Conservation (phyloP, 352 stramenopile species). For the Phytophthora syringae region DNA sequence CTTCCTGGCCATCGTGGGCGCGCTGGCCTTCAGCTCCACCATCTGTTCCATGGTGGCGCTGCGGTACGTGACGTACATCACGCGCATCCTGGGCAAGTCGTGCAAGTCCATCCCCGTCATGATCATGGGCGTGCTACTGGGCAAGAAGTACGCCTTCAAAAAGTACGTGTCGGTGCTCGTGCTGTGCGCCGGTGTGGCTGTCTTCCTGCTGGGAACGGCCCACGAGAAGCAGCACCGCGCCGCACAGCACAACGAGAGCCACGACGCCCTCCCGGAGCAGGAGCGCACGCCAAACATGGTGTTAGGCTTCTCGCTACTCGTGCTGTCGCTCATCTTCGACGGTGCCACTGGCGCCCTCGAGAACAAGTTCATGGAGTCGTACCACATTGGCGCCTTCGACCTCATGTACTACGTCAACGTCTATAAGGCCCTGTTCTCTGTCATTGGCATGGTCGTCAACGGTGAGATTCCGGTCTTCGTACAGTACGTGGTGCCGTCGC, state of each 20-base stretch:
- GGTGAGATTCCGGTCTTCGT: conserved; percentile 71
- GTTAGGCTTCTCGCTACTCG: conserved; percentile 66
- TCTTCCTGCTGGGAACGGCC: conserved; percentile 78
- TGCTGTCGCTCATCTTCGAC: conserved; percentile 82
- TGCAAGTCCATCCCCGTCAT: conserved; percentile 91
- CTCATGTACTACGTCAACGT: conserved; percentile 91
- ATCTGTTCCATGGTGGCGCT: conserved; percentile 86
- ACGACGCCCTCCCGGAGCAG: conserved; percentile 47
- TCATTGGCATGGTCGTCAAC: conserved; percentile 72
- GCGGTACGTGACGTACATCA: conserved; percentile 89
- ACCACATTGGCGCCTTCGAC: conserved; percentile 85
- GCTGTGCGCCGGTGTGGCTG: conserved; percentile 72
- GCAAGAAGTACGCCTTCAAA: conserved; percentile 81
- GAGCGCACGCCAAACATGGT: conserved; percentile 72
- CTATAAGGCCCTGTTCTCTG: conserved; percentile 82
- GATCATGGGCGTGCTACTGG: conserved; percentile 75
- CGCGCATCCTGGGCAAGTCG: conserved; percentile 86
- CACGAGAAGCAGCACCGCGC: conserved; percentile 72
- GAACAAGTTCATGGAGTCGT: conserved; percentile 84
- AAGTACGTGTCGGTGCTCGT: conserved; percentile 86
- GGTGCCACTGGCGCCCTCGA: conserved; percentile 81
- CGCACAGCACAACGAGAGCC: conserved; percentile 48
- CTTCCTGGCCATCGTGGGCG: conserved; percentile 67
- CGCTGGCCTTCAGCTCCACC: conserved; percentile 79
- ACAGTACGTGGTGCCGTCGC: conserved; percentile 60